Percentiles rank a stretch among this genome's conserved stretches.
phyloP scores from a whole-genome alignment of 2,329 filamentous ascomycete genomes.

The Aquanectria penicillioides region DNA sequence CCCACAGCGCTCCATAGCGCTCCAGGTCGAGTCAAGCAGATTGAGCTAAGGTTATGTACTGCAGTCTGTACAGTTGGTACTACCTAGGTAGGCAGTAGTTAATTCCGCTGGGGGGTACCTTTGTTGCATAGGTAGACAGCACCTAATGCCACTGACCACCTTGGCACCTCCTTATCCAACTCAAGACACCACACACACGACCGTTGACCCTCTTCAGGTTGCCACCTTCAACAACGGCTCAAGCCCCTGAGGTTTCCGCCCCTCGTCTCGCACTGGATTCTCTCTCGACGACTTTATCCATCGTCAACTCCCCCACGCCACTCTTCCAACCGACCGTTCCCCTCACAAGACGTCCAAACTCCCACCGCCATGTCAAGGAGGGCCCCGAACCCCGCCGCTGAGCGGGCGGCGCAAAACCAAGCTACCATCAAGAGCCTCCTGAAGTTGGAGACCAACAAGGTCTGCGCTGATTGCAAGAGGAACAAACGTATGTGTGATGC shows the following conservation, averaged over 20 bases:
- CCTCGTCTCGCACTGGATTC: neutral
- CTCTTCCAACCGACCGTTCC: neutral
- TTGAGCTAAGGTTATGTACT: slow-evolving; percentile 27
- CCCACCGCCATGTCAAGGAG: slow-evolving; percentile 76
- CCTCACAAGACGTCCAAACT: neutral
- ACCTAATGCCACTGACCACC: slow-evolving; percentile 37
- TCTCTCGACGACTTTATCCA: slow-evolving; percentile 1
- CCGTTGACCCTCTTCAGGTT: slow-evolving; percentile 34
- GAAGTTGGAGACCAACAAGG: slow-evolving; percentile 95
- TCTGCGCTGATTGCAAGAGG: slow-evolving; percentile 97
- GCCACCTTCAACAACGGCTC: slow-evolving; percentile 34
- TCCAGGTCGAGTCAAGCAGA: slow-evolving; percentile 5
- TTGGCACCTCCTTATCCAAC: slow-evolving; percentile 42
- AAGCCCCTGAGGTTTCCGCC: slow-evolving; percentile 13
- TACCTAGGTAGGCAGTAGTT: slow-evolving; percentile 19
- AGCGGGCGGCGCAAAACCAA: slow-evolving; percentile 92
- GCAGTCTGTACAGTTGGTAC: too few relatives aligned
- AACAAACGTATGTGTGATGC: slow-evolving; percentile 82
- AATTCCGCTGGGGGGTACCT: slow-evolving; percentile 36
- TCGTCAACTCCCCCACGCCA: neutral
- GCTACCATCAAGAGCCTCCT: slow-evolving; percentile 93
- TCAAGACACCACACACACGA: slow-evolving; percentile 18
- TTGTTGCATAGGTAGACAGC: slow-evolving; percentile 6
- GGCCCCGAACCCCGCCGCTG: slow-evolving; percentile 79
- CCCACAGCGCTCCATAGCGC: neutral